Conservation (phyloP, 2,329 filamentous ascomycete species). For the Hirsutella thompsonii region DNA sequence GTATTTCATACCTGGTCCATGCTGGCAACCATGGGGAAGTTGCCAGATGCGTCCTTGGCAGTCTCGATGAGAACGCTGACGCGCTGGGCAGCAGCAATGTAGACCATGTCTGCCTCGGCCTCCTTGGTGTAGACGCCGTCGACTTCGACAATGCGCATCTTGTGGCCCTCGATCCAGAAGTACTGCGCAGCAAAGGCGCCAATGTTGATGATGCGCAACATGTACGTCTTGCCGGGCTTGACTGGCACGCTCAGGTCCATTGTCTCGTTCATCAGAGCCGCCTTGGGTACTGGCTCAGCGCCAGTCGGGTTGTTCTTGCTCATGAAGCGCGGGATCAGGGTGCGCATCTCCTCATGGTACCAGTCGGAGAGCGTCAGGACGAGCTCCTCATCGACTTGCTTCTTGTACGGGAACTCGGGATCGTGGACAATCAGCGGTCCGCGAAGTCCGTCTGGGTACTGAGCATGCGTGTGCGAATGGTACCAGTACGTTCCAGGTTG, state of each 20-base stretch:
- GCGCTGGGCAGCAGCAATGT: constrained; percentile 55
- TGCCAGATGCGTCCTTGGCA: constrained; percentile 44
- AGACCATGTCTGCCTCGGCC: constrained; percentile 47
- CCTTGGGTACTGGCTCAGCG: constrained; percentile 54
- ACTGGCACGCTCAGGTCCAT: constrained; percentile 46
- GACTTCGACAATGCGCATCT: constrained; percentile 57
- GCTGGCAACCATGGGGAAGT: constrained; percentile 55
- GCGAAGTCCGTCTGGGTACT: constrained; percentile 59
- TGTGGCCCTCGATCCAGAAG: constrained; percentile 54
- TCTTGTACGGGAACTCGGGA: constrained; percentile 41
- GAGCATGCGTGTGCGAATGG: constrained; percentile 53
- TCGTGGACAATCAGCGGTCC: constrained; percentile 54
- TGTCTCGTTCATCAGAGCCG: constrained; percentile 60
- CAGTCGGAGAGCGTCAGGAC: constrained; percentile 55
- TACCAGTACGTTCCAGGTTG: constrained; percentile 74
- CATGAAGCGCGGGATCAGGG: constrained; percentile 34
- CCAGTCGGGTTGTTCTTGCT: constrained; percentile 41
- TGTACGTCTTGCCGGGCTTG: constrained; percentile 55
- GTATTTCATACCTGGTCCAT: constrained; percentile 48
- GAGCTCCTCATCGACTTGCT: constrained; percentile 48
- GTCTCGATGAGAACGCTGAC: constrained; percentile 50
- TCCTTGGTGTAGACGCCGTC: constrained; percentile 58
- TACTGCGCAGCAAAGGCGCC: constrained; percentile 59
- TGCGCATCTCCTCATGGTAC: constrained; percentile 49
- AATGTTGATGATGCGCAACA: constrained; percentile 61